phyloP scores from a whole-genome alignment of 106 monocot species.

The Platanthera zijinensis region DNA sequence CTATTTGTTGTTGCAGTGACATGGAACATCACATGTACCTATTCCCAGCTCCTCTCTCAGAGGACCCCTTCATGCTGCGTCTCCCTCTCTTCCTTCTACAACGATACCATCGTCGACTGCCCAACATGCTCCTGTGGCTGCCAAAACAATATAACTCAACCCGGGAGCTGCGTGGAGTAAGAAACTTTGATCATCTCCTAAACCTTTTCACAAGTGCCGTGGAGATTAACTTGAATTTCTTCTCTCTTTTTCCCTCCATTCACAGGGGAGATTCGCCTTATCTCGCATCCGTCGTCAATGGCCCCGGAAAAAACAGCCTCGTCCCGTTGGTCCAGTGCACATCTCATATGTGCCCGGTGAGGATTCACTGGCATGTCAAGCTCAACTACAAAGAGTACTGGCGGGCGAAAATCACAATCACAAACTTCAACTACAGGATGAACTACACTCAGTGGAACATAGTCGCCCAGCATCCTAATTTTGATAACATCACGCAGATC shows the following conservation, averaged over 20 bases:
- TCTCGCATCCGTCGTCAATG: slow-evolving; percentile 40
- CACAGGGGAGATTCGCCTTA: slow-evolving; percentile 57
- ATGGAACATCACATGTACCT: slow-evolving; percentile 87
- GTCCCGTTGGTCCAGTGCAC: slow-evolving; percentile 60
- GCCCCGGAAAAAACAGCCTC: slow-evolving; percentile 39
- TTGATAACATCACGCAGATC: slow-evolving; percentile 43
- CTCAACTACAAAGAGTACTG: slow-evolving; percentile 63
- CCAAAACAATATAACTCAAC: slow-evolving; percentile 57
- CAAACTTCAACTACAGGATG: slow-evolving; percentile 70
- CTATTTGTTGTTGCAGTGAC: slow-evolving; percentile 55
- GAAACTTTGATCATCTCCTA: slow-evolving; percentile 3
- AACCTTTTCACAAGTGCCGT: neutral
- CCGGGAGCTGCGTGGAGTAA: slow-evolving; percentile 88
- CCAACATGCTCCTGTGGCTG: slow-evolving; percentile 87
- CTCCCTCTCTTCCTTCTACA: slow-evolving; percentile 89
- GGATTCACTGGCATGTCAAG: slow-evolving; percentile 71
- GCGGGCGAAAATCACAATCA: slow-evolving; percentile 54
- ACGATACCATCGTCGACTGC: slow-evolving; percentile 71
- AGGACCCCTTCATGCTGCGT: slow-evolving; percentile 81
- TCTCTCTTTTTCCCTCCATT: neutral
- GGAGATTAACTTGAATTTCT: neutral
- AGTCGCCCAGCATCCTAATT: slow-evolving; percentile 60
- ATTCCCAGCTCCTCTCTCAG: slow-evolving; percentile 71
- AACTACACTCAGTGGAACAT: slow-evolving; percentile 71
- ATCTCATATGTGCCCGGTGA: slow-evolving; percentile 63